Evolutionary conservation across 495 filamentous ascomycete genomes (phyloP).

Genomic region (Aspergillus conjunctus): DNA sequence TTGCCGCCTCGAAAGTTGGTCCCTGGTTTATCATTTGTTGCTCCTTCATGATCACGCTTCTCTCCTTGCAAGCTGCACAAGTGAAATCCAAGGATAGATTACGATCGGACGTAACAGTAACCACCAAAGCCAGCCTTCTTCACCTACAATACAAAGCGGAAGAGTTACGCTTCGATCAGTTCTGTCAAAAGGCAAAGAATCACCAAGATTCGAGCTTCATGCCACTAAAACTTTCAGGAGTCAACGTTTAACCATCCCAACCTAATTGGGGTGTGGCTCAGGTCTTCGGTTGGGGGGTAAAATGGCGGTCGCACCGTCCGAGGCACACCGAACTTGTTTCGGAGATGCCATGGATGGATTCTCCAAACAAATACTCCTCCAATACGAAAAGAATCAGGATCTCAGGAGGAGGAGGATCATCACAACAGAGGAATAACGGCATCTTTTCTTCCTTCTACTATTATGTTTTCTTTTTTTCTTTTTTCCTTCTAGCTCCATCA

Average conservation of each 20-base stretch:
- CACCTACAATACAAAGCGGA: background rate
- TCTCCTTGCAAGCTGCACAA: slow-evolving; percentile 12
- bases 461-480: background rate
- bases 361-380: background rate
- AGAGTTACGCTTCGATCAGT: background rate
- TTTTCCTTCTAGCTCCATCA: background rate
- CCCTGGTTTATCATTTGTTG: slow-evolving; percentile 8
- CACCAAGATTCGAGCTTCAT: background rate
- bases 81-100: slow-evolving; percentile 6
- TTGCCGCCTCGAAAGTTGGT: slow-evolving; percentile 10
- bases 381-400: background rate
- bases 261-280: slow-evolving; percentile 18
- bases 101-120: slow-evolving; percentile 1
- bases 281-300: slow-evolving; percentile 15
- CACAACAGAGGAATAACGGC: background rate
- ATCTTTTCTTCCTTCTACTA: background rate
- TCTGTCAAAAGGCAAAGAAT: background rate
- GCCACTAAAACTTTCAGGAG: background rate
- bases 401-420: background rate
- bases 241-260: background rate
- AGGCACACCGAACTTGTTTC: slow-evolving; percentile 18
- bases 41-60: background rate
- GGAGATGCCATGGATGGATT: slow-evolving; percentile 23
- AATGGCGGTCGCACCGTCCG: slow-evolving; percentile 25
- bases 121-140: slow-evolving; percentile 6